These are phyloP conservation scores for Porcisia deanei DNA, from an alignment of 208 protist species.

Conservation along the genomic window DNA sequence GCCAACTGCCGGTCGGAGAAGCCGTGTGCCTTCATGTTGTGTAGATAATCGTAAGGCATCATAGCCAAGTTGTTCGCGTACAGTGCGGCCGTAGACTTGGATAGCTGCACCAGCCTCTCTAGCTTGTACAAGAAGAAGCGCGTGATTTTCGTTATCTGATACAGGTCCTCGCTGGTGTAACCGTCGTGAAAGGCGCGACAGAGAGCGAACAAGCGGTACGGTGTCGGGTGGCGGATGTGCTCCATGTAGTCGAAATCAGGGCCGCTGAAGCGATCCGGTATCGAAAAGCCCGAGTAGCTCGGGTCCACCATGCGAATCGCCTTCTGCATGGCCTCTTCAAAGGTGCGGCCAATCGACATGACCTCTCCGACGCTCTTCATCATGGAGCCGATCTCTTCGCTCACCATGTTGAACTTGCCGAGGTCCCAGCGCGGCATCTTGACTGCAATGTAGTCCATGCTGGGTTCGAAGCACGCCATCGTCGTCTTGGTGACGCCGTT, in stretches of 20 bases:
- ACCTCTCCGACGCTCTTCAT: constrained; percentile 99
- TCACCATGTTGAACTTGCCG: constrained; percentile 96
- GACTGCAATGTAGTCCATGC: constrained; percentile 97
- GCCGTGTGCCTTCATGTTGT: constrained; percentile 90
- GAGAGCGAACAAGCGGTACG: constrained; percentile 87
- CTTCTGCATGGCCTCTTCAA: constrained; percentile 99
- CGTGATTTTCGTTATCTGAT: constrained; percentile 95
- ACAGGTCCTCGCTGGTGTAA: constrained; percentile 89
- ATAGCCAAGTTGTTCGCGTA: constrained; percentile 39
- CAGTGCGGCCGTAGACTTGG: constrained; percentile 30
- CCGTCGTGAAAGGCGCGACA: constrained; percentile 76
- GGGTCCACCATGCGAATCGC: constrained; percentile 96
- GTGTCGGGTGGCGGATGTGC: constrained; percentile 73
- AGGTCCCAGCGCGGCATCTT: constrained; percentile 97
- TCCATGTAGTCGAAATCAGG: constrained; percentile 82
- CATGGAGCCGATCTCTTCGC: constrained; percentile 90
- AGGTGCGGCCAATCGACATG: constrained; percentile 98
- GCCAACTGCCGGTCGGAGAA: constrained; percentile 96
- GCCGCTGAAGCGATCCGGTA: constrained; percentile 53
- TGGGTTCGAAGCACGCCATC: constrained; percentile 98
- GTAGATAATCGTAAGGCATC: constrained; percentile 64
- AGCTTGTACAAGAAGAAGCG: constrained; percentile 97
- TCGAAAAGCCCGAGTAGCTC: constrained; percentile 86
- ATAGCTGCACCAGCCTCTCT: constrained; percentile 82
- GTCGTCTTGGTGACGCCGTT: constrained; percentile 95